Base-by-base conservation (phyloP, 2,329 filamentous ascomycete genomes). In the Xylariaceae sp. region DNA sequence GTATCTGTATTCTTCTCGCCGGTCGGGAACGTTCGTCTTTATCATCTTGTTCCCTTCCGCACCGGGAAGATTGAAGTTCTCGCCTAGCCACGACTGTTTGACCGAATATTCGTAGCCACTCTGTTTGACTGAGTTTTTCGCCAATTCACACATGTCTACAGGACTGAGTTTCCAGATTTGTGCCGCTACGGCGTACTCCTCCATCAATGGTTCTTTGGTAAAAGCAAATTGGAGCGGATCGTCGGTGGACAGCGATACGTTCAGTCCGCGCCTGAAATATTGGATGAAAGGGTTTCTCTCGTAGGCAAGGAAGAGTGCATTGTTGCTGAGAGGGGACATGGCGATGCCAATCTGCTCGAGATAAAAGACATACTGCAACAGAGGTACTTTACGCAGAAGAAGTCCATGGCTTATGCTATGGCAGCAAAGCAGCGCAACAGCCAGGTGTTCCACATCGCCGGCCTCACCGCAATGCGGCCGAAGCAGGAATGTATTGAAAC, bases 251-350 rank as follows among this genome's bases (percentile, higher is more conserved):
- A 99, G 76, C 1, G 92, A 97, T 5, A 99, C 91, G 68, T 99
- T 99, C 50, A 99, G 74, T 0, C 94, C 94, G 53, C 94, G 86
- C 67, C 89, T 87, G 77, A 99, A 99, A 73, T 99, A 99, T 66
- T 88, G 89, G 64, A 95, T 80, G 73, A 96, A 99, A 0, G 94
- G 94, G 64, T 99, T 99, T 56, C 95, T 85, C 71, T 99, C 94
- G 67, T 99, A 97, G 1, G 92, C 91, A 50, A 99, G 75, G 74
- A 99, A 99, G 34, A 99, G 75, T 0, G 94, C 94, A 65, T 99
- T 99, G 76, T 99, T 99, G 71, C 91, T 96, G 45, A 99, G 79
- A 2, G 94, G 94, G n/a, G 92, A 97, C 94, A 99, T 99, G 58
- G 94, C 94, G 60, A 99, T 94, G 55, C 94, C 94, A 59, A 99